Percentiles rank a stretch among this genome's conserved stretches.
Evolutionary conservation across 1,284 basidiomycete genomes (phyloP).

Genomic region (Ustilago cynodontis): DNA sequence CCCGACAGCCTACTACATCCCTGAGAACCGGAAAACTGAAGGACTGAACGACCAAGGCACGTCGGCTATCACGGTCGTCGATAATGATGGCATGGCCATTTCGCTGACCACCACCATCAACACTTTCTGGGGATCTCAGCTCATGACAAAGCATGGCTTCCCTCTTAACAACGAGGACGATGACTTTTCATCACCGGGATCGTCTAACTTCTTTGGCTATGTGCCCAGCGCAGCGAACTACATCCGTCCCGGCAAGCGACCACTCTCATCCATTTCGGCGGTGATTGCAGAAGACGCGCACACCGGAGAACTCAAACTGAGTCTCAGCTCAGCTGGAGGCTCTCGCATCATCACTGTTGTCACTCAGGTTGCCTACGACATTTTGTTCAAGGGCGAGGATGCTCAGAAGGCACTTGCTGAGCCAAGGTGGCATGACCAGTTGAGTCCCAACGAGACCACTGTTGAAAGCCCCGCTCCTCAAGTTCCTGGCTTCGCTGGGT

Average conservation of each 20-base stretch:
- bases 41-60: conserved; percentile 70
- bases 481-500: conserved; percentile 66
- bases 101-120: conserved; percentile 72
- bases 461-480: conserved; percentile 65
- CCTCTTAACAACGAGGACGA: conserved; percentile 71
- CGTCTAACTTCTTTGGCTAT: conserved; percentile 70
- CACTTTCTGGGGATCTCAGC: conserved; percentile 68
- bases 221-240: conserved; percentile 69
- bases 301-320: conserved; percentile 69
- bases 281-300: conserved; percentile 69
- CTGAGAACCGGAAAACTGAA: conserved; percentile 54
- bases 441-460: conserved; percentile 64
- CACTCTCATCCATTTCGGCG: conserved; percentile 70
- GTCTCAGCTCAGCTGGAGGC: conserved; percentile 71
- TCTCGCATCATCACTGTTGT: conserved; percentile 72
- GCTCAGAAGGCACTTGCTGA: conserved; percentile 60
- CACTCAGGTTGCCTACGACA: conserved; percentile 66
- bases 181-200: conserved; percentile 69
- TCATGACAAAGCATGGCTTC: conserved; percentile 63
- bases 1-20: conserved; percentile 69
- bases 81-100: conserved; percentile 70
- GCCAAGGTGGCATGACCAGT: conserved; percentile 72
- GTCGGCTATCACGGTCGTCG: conserved; percentile 70
- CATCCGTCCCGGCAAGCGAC: conserved; percentile 70
- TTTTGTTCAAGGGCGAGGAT: conserved; percentile 53